A percentile compares a stretch with the other conserved stretches of the same genome.
These are phyloP conservation scores for Neopestalotiopsis sp. DNA, from an alignment of 2,329 filamentous ascomycete species.

Conservation along the genomic window DNA sequence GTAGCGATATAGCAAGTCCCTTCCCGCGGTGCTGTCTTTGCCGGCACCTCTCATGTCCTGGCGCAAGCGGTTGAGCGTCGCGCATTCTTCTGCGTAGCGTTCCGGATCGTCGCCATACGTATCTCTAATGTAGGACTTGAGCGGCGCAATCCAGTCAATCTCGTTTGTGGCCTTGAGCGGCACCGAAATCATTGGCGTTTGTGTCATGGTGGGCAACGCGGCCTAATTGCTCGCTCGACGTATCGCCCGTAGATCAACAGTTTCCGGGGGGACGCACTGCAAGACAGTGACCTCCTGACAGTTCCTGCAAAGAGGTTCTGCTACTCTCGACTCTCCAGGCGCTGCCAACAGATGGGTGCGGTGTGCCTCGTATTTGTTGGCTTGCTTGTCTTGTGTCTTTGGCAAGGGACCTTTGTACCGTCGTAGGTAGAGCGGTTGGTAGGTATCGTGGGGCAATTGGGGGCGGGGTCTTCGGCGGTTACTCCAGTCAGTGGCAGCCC, in stretches of 20 bases:
- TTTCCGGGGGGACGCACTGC: background rate
- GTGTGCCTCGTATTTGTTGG: background rate
- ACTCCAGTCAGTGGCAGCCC: background rate
- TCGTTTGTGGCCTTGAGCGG: conserved; percentile 95
- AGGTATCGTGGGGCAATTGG: conserved; percentile 13
- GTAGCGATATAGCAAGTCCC: conserved; percentile 94
- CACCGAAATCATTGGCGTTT: conserved; percentile 93
- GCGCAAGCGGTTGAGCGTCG: conserved; percentile 88
- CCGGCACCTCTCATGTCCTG: conserved; percentile 99
- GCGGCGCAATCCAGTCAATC: conserved; percentile 93
- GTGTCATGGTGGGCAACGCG: conserved; percentile 62
- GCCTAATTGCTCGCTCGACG: background rate
- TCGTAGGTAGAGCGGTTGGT: background rate
- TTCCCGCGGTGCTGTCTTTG: conserved; percentile 91
- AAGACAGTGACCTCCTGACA: conserved; percentile 2
- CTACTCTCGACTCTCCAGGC: background rate
- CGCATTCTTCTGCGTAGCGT: conserved; percentile 93
- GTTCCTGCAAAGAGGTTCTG: background rate
- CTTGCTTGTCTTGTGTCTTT: background rate
- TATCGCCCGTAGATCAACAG: background rate
- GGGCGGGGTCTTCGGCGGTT: conserved; percentile 6
- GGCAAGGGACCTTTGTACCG: background rate
- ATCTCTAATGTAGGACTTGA: conserved; percentile 91
- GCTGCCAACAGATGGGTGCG: background rate
- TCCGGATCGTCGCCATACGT: conserved; percentile 98